These are phyloP conservation scores for Plantago coronopus DNA, from an alignment of 305 asterid species.

Conservation along the genomic window DNA sequence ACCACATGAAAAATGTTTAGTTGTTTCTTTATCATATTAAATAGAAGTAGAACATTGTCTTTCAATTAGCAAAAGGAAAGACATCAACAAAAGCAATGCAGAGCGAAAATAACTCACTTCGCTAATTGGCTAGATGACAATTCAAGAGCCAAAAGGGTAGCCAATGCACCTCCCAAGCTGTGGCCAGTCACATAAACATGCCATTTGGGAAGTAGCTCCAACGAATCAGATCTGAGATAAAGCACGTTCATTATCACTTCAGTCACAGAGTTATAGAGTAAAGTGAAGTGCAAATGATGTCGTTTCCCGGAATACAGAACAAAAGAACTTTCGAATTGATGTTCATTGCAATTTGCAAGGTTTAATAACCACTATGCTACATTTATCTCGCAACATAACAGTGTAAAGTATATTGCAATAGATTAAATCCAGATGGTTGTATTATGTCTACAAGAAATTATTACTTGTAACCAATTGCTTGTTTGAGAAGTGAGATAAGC, in stretches of 20 bases:
- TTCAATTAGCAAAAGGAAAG: conserved; percentile 8
- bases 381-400: no score
- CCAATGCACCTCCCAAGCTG: conserved; percentile 96
- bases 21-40: no score
- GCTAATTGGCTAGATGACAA: conserved; percentile 83
- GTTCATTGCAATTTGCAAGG: conserved; percentile 3
- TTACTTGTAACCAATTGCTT: conserved; percentile 72
- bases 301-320: conserved; percentile 3
- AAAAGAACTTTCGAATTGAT: background rate
- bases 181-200: conserved; percentile 94
- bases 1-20: no score
- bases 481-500: conserved; percentile 70
- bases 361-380: background rate
- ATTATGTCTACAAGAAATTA: background rate
- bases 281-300: background rate
- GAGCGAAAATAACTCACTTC: conserved; percentile 49
- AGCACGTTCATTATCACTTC: background rate
- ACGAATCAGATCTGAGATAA: conserved; percentile 50
- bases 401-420: no score
- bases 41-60: background rate
- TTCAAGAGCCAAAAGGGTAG: conserved; percentile 92
- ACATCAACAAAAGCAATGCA: conserved; percentile 11
- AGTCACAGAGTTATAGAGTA: background rate
- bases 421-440: background rate
- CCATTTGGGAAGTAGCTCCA: conserved; percentile 55